Percentiles rank a stretch among this genome's conserved stretches.
Conservation (phyloP, 192 early-diverging fungal genomes). For the Backusella australiensis region DNA sequence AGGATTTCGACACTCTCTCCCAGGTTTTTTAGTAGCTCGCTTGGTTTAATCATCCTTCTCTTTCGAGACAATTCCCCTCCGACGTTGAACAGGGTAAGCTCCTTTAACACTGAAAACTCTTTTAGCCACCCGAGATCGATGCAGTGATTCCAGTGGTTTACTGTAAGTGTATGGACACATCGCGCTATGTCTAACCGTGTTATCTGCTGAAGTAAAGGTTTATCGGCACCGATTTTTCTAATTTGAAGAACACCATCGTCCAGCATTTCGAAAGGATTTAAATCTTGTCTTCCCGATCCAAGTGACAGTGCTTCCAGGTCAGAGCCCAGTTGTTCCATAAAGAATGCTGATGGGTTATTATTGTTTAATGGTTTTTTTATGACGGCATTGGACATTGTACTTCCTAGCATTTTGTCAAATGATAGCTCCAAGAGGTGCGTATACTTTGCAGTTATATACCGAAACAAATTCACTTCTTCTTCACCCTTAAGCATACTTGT, state of each 20-base stretch:
- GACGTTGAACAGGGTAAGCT: neutral
- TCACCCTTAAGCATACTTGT: neutral
- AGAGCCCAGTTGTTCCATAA: neutral
- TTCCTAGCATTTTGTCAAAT: neutral
- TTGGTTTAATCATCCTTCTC: neutral
- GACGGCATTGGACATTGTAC: neutral
- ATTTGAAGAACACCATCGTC: neutral
- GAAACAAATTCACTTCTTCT: neutral
- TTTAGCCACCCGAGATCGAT: neutral
- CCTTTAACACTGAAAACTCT: neutral
- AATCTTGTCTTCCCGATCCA: neutral
- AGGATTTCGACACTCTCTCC: neutral
- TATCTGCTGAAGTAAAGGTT: neutral
- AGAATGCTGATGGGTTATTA: neutral
- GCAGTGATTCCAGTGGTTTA: neutral
- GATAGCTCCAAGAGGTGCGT: neutral
- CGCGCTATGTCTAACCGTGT: neutral
- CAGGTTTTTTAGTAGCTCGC: neutral
- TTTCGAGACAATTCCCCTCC: neutral
- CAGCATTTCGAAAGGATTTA: neutral
- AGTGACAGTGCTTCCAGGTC: neutral
- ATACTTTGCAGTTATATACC: neutral
- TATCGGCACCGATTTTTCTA: neutral
- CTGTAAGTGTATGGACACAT: neutral
- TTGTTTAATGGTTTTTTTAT: neutral